Evolutionary conservation across 2,329 filamentous ascomycete genomes (phyloP), one percentile per base, ranked within the genome.

Genomic region (Xylaria sp.): DNA sequence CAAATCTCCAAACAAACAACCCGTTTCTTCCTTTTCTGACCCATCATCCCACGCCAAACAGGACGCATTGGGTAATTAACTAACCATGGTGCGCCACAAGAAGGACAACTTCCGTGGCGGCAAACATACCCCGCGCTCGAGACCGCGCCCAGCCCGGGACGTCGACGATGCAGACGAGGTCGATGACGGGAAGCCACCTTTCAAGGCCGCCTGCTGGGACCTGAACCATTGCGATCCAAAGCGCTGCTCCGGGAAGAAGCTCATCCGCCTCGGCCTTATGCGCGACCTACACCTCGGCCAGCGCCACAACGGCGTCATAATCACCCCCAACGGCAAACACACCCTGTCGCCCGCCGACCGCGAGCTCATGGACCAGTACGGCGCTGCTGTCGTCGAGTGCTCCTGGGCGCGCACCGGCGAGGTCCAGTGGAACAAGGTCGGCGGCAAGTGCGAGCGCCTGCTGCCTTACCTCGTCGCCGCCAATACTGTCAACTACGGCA

Each of bases 171-270:
- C 80, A 63, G 81, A 82, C 68, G 79, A 83, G 62, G 73, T 74
- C 73, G 72, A 79, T 70, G 75, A 81, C 62, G 76, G 68, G 57
- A 87, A 75, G 71, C 89, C 82, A 45, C 77, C 83, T 25, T 97
- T 94, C 87, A 97, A 97, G 82, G 95, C 96, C 57, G 96, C 95
- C 67, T 97, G 95, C 80, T 99, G 96, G 96, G 96, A 99, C 77
- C 86, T 99, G 39, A 95, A 94, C 70, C 96, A 99, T 83, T 99
- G 96, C 84, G 96, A 99, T 77, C 93, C 95, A 9, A 98, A 97
- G 81, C 87, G 95, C 74, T 99, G 96, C 82, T 97, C 94, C 0
- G 96, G 96, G 36, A 99, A 99, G 83, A 90, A 93, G 71, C 87
- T 99, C 39, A 97, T 99, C 87, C 90, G 91, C 71, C 87, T 97